Conservation (phyloP, 1,284 basidiomycete genomes). For the Xerocomus subilludens region DNA sequence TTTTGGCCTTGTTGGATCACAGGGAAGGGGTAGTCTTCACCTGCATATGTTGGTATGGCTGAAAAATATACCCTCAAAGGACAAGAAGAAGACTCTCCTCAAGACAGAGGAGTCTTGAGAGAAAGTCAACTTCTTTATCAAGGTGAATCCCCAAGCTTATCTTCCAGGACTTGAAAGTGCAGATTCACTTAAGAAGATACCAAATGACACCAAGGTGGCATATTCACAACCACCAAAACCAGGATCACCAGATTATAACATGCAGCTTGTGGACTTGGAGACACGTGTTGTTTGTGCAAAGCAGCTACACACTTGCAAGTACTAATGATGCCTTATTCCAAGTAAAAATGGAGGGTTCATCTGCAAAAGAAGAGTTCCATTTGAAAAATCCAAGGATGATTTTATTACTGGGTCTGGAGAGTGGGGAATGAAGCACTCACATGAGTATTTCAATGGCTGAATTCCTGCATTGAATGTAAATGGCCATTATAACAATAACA, state of each 20-base stretch:
- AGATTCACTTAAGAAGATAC: neutral
- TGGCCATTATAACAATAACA: neutral
- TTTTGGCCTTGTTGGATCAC: slow-evolving; percentile 45
- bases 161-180: slow-evolving; percentile 15
- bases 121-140: neutral
- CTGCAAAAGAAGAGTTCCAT: neutral
- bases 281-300: neutral
- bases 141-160: slow-evolving; percentile 13
- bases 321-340: neutral
- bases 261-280: neutral
- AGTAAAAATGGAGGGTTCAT: neutral
- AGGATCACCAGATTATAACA: neutral
- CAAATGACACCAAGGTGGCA: neutral
- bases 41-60: slow-evolving; percentile 33
- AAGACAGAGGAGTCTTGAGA: neutral
- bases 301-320: neutral
- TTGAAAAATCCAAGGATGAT: neutral
- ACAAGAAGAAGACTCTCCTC: slow-evolving; percentile 26
- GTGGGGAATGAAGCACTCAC: neutral
- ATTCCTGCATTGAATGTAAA: neutral
- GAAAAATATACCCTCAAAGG: slow-evolving; percentile 26
- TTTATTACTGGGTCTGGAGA: neutral
- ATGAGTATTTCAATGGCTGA: neutral
- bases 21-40: slow-evolving; percentile 38
- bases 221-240: neutral